These are phyloP conservation scores for Ilyonectria mors-panacis DNA, from an alignment of 2,329 filamentous ascomycete genomes.

Conservation along the genomic window DNA sequence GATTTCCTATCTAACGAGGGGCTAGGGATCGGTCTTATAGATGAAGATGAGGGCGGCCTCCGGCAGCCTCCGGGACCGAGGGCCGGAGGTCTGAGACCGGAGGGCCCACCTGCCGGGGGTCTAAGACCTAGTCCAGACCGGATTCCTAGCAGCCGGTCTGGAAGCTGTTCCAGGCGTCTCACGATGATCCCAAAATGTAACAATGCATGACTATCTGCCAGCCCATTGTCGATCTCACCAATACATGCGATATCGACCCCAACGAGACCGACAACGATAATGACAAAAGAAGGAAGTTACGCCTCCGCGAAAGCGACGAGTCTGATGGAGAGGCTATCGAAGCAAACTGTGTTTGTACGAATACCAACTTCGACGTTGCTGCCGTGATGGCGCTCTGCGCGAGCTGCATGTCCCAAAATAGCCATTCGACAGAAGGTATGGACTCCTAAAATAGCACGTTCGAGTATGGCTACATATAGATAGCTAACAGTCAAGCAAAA, in stretches of 20 bases:
- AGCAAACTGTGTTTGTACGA: neutral
- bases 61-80: too few species aligned
- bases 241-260: neutral
- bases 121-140: too few species aligned
- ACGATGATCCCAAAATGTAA: too few species aligned
- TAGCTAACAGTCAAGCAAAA: neutral
- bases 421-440: neutral
- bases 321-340: neutral
- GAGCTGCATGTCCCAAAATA: neutral
- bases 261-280: neutral
- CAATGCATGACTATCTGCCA: neutral
- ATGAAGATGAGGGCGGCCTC: too few species aligned
- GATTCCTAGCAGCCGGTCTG: too few species aligned
- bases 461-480: neutral
- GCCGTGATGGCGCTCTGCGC: neutral
- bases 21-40: too few species aligned
- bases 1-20: too few species aligned
- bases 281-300: neutral
- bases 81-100: too few species aligned
- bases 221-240: neutral
- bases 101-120: too few species aligned
- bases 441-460: neutral
- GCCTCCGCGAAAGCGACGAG: neutral
- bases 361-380: neutral
- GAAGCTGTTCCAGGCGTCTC: too few species aligned